Conservation (phyloP, 768 basidiomycete genomes). For the Russula sp. region DNA sequence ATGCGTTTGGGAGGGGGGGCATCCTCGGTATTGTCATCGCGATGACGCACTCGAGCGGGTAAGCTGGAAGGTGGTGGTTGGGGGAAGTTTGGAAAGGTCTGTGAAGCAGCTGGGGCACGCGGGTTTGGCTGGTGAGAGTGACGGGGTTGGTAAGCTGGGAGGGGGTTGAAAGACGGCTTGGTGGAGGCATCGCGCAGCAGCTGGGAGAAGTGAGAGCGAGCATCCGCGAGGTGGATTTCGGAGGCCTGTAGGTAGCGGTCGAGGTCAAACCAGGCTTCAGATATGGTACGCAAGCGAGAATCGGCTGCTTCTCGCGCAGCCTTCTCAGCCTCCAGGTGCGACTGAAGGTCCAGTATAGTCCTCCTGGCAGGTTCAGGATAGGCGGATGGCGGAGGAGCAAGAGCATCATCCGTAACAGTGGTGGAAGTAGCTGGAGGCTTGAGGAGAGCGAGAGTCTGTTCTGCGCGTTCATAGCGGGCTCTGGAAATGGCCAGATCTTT, state of each 20-base stretch:
- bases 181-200: conserved; percentile 19
- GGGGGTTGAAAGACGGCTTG: conserved; percentile 19
- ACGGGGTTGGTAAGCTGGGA: conserved; percentile 15
- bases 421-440: conserved; percentile 4
- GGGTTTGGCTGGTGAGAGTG: conserved; percentile 5
- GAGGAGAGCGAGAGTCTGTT: conserved; percentile 20
- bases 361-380: conserved; percentile 20
- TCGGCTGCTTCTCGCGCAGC: conserved; percentile 23
- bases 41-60: conserved; percentile 37
- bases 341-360: conserved; percentile 21
- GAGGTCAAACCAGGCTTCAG: conserved; percentile 22
- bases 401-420: conserved; percentile 6
- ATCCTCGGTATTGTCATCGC: conserved; percentile 41
- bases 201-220: conserved; percentile 23
- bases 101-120: conserved; percentile 23
- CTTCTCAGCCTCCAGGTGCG: conserved; percentile 20
- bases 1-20: conserved; percentile 46
- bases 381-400: conserved; percentile 8
- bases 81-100: conserved; percentile 31
- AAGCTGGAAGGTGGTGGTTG: conserved; percentile 37
- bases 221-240: conserved; percentile 19
- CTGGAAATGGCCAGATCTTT: conserved; percentile 19
- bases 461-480: conserved; percentile 21
- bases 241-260: conserved; percentile 21
- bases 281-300: conserved; percentile 19